phyloP scores from a whole-genome alignment of 2,329 filamentous ascomycete species.

The Myriosclerotinia scirpicola region DNA sequence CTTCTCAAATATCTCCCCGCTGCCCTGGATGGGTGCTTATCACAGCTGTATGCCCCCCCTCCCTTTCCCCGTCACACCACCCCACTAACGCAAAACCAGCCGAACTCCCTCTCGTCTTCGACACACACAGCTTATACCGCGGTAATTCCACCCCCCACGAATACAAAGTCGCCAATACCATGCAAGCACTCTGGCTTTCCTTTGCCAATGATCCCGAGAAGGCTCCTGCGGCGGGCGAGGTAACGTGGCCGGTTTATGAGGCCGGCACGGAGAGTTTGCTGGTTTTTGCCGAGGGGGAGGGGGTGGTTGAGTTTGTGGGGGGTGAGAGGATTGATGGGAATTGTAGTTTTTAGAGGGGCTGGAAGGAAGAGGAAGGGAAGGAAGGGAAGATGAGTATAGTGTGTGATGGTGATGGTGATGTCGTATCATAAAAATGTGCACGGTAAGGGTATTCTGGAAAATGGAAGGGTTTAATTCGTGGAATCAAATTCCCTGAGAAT shows the following conservation, averaged over 20 bases:
- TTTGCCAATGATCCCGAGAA: slow-evolving; percentile 1
- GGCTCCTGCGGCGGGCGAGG: background rate
- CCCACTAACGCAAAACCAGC: background rate
- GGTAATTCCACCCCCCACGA: slow-evolving; percentile 9
- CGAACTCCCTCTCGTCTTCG: slow-evolving; percentile 23
- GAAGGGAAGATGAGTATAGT: no score
- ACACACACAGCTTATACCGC: slow-evolving; percentile 15
- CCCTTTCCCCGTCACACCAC: no score
- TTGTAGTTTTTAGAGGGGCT: background rate
- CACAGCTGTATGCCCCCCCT: slow-evolving; percentile 28
- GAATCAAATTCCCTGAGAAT: no score
- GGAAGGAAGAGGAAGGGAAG: no score
- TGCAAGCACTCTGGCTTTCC: slow-evolving; percentile 12
- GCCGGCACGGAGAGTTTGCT: background rate
- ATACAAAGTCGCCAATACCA: background rate
- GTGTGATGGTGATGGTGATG: no score
- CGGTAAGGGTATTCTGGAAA: no score
- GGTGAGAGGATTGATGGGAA: slow-evolving; percentile 2
- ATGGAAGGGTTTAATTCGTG: no score
- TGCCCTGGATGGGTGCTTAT: slow-evolving; percentile 38
- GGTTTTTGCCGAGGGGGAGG: background rate
- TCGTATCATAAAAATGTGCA: no score
- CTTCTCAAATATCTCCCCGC: slow-evolving; percentile 40
- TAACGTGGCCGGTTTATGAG: slow-evolving; percentile 2
- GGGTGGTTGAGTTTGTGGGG: background rate